Percentiles rank a stretch among this genome's conserved stretches.
Evolutionary conservation across 176 grass and related monocot species (phyloP).

Genomic region (Stipa capillata): DNA sequence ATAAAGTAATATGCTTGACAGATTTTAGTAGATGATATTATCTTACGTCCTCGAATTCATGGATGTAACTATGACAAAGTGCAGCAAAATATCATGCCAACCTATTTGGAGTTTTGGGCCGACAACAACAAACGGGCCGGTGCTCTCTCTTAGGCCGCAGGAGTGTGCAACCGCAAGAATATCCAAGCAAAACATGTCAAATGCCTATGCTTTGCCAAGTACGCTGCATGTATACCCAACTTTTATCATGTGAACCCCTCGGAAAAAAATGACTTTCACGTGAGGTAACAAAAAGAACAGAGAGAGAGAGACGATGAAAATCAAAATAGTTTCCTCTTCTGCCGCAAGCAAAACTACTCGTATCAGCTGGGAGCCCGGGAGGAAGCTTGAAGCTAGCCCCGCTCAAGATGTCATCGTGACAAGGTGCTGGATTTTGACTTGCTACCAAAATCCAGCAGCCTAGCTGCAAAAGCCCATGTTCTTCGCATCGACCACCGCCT

Average conservation of each 20-base stretch:
- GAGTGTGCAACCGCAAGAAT: background rate
- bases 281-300: background rate
- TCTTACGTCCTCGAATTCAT: no score
- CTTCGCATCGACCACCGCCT: background rate
- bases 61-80: no score
- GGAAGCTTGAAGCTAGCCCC: constrained; percentile 1
- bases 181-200: background rate
- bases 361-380: background rate
- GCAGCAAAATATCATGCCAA: no score
- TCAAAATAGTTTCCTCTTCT: background rate
- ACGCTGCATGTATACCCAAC: background rate
- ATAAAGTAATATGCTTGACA: no score
- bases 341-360: background rate
- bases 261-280: background rate
- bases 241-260: no score
- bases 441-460: constrained; percentile 16
- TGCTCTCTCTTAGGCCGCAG: no score
- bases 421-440: constrained; percentile 29
- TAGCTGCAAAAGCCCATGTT: background rate
- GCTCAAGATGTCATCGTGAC: constrained; percentile 16
- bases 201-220: background rate
- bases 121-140: no score
- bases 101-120: no score
- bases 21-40: no score
- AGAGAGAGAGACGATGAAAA: background rate